These are phyloP conservation scores for Phytophthora europaea DNA, from an alignment of 352 stramenopile genomes.

Conservation along the genomic window DNA sequence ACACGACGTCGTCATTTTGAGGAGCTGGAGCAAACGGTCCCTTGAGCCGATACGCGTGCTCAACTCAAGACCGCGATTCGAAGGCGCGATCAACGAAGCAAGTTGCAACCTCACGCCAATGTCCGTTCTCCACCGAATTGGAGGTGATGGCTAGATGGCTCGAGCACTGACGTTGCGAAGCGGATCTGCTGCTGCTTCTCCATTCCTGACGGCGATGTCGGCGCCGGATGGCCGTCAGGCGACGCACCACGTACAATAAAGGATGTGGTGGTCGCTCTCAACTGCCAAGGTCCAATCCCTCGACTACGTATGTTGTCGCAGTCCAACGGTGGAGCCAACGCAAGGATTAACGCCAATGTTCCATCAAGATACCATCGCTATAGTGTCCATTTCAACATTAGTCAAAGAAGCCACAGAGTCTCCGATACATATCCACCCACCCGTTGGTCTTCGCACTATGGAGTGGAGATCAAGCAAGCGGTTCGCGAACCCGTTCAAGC, in stretches of 20 bases:
- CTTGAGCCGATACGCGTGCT: conserved; percentile 6
- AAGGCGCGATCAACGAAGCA: background rate
- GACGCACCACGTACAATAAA: background rate
- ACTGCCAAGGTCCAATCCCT: conserved; percentile 28
- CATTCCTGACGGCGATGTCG: background rate
- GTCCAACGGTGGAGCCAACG: conserved; percentile 22
- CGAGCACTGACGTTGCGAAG: background rate
- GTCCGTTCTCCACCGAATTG: background rate
- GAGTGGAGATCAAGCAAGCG: conserved; percentile 35
- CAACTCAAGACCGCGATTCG: background rate
- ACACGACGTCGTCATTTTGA: background rate
- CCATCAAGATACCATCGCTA: background rate
- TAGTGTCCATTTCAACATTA: conserved; percentile 20
- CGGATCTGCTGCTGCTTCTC: conserved; percentile 7
- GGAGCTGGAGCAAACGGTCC: no score
- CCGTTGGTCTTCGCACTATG: conserved; percentile 9
- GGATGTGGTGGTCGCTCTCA: conserved; percentile 21
- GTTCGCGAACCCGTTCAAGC: conserved; percentile 42
- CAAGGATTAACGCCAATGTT: background rate
- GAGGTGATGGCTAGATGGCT: background rate
- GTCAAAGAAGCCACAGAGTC: background rate
- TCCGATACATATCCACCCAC: background rate
- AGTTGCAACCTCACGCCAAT: background rate
- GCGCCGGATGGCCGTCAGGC: conserved; percentile 10
- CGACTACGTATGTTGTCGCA: conserved; percentile 2